Percentiles rank a stretch among this genome's conserved stretches.
phyloP scores from a whole-genome alignment of 305 asterid genomes.

The Fraxinus platypoda region DNA sequence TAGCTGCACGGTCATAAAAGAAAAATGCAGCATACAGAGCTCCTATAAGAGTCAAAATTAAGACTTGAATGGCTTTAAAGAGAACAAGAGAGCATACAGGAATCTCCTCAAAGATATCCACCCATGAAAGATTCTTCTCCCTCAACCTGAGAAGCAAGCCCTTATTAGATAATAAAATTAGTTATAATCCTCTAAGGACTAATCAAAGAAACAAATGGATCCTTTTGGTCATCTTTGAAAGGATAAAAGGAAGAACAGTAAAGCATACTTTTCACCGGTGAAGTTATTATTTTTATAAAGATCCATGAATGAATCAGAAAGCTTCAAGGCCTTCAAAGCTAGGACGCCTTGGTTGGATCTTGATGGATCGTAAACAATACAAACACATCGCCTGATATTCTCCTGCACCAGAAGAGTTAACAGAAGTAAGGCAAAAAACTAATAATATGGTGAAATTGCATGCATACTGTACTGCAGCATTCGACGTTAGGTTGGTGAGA shows the following conservation, averaged over 20 bases:
- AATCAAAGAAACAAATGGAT: not conserved
- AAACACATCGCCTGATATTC: constrained; percentile 84
- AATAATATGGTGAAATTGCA: not conserved
- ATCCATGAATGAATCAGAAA: constrained; percentile 97
- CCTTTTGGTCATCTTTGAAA: not conserved
- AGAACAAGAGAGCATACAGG: constrained; percentile 52
- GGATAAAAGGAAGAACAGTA: not conserved
- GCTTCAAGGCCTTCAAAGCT: constrained; percentile 92
- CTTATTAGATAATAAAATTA: constrained; percentile 2
- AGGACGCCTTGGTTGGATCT: constrained; percentile 92
- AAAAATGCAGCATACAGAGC: not conserved
- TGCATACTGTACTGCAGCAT: not conserved
- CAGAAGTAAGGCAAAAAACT: constrained; percentile 16
- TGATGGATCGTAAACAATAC: constrained; percentile 94
- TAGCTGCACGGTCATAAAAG: not conserved
- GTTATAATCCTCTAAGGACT: not conserved
- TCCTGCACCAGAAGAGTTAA: constrained; percentile 51
- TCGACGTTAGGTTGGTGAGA: not conserved
- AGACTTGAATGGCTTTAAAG: not conserved
- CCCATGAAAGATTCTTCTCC: constrained; percentile 96
- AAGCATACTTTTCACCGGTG: constrained; percentile 83
- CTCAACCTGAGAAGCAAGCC: constrained; percentile 62
- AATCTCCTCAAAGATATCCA: constrained; percentile 96
- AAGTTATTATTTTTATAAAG: constrained; percentile 76
- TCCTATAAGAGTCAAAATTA: not conserved